phyloP scores from a whole-genome alignment of 805 yeast species.

The Kodamaea kaohsiungensis region DNA sequence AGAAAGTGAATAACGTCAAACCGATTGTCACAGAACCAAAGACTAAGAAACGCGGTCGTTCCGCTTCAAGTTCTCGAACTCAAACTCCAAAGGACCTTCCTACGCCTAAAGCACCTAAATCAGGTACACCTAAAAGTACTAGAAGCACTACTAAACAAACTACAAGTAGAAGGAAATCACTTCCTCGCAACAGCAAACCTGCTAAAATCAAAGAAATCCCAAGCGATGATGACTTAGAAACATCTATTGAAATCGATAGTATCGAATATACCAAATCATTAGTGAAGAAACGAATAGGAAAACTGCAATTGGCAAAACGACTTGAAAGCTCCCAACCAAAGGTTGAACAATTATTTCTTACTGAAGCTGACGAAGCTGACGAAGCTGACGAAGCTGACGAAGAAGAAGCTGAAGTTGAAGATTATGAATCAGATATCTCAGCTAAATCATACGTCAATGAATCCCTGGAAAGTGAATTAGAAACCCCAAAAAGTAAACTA shows the following conservation, averaged over 20 bases:
- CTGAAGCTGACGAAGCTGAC: neutral
- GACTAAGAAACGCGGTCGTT: neutral
- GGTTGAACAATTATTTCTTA: neutral
- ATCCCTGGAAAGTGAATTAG: neutral
- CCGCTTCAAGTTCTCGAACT: neutral
- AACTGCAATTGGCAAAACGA: neutral
- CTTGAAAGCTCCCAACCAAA: neutral
- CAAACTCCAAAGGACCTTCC: neutral
- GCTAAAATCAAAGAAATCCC: constrained; percentile 8
- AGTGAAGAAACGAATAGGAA: constrained; percentile 7
- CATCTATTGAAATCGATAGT: constrained; percentile 9
- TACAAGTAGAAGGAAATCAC: neutral
- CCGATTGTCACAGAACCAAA: neutral
- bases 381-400: too few relatives aligned
- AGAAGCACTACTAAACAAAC: neutral
- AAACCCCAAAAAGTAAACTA: constrained; percentile 16
- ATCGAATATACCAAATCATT: constrained; percentile 11
- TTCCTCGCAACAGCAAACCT: constrained; percentile 9
- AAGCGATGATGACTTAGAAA: constrained; percentile 9
- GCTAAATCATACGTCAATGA: neutral
- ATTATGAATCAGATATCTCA: neutral
- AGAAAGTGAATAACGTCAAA: neutral
- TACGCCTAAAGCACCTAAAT: neutral
- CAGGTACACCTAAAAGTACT: neutral
- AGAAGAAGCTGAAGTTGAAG: neutral